Evolutionary conservation across 179 eudicot species (phyloP), one percentile per base, ranked within the genome.

Genomic region (Spergularia azorica): DNA sequence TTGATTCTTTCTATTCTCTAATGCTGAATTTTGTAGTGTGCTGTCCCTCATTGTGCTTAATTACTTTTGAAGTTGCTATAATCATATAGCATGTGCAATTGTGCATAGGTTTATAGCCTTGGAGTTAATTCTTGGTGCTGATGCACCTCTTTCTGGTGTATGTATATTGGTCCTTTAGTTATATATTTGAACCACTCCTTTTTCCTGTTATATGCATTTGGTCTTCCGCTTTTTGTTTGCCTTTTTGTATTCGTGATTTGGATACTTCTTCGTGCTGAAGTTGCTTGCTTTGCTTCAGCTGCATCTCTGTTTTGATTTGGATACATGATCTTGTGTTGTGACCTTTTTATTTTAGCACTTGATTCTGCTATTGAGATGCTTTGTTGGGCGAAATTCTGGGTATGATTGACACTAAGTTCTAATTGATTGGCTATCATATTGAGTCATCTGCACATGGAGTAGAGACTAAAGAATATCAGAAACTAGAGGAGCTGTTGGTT

Each of bases 221-320:
- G 7, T 17, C 9, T 61, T 20, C 67, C 26, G 9, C 60, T 18
- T 13, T 13, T 5, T 57, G 41, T 43, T 5, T 6, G 61, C 18
- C 48, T 43, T 43, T 43, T 43, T 18, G 51, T 32, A 57, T n/a
- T 16, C 12, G 32, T 26, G 32, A 26, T 26, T 59, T 41, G 41
- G 12, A 46, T 72, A 54, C 60, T 58, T 77, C 52, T 60, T 55
- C 16, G 55, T 38, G 17, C 59, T 56, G 77, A 43, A 21, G 56
- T 6, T 55, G 4, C 17, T 17, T 63, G 75, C 51, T 63, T 16
- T 13, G 32, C 32, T 26, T 26, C 32, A 26, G 32, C 32, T 26
- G 32, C 32, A 26, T 56, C 16, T 56, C 16, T 18, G 5, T 70
- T 72, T 65, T 18, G 18, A 66, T 72, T 56, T 36, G 9, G 58